Evolutionary conservation across 2,329 filamentous ascomycete species (phyloP).

Genomic region (Sporothrix phasma): DNA sequence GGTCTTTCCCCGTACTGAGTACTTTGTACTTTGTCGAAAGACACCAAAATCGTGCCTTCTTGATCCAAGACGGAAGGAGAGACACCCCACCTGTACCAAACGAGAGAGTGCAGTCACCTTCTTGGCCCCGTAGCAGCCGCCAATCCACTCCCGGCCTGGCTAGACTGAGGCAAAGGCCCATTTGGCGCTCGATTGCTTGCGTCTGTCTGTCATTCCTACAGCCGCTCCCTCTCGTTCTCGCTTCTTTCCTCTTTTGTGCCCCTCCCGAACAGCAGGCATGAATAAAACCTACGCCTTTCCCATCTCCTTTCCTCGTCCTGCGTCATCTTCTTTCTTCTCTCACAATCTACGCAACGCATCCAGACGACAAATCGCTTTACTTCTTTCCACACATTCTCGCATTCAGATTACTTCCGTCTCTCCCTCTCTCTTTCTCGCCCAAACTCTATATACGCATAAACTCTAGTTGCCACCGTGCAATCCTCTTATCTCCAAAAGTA

Average conservation of each 20-base stretch:
- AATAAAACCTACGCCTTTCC: constrained; percentile 4
- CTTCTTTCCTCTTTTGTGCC: constrained; percentile 3
- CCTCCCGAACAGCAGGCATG: background rate
- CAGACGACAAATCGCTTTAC: background rate
- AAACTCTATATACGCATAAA: background rate
- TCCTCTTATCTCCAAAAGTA: background rate
- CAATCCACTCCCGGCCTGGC: background rate
- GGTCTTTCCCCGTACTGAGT: background rate
- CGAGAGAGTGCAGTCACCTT: constrained; percentile 2
- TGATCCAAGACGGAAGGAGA: background rate
- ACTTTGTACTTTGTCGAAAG: background rate
- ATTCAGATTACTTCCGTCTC: background rate
- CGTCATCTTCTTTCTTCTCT: background rate
- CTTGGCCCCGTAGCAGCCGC: background rate
- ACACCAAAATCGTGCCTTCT: background rate
- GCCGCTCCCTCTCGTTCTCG: background rate
- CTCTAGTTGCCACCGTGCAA: background rate
- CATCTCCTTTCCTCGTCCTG: background rate
- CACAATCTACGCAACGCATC: background rate
- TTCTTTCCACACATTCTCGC: background rate
- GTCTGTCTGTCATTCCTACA: background rate
- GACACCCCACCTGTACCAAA: background rate
- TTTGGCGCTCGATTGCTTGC: constrained; percentile 1
- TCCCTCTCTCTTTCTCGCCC: background rate
- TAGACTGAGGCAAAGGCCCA: background rate